Evolutionary conservation across 2,329 filamentous ascomycete genomes (phyloP).

Genomic region (Ophiobolus disseminans): DNA sequence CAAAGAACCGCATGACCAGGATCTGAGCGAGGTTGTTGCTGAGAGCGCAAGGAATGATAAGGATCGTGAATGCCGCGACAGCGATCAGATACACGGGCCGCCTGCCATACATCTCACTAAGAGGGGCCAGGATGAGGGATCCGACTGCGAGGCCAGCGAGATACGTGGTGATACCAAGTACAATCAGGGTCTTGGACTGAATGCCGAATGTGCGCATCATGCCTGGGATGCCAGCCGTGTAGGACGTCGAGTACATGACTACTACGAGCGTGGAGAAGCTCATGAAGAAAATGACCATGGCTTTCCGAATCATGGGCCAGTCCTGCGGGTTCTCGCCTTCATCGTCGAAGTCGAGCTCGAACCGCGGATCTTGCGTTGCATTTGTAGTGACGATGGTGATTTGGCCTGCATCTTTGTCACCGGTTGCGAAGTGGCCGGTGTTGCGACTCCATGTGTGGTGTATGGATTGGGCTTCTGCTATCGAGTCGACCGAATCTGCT

Average conservation of each 20-base stretch:
- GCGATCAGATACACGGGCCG: conserved; percentile 72
- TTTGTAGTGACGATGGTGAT: conserved; percentile 44
- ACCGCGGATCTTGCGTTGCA: conserved; percentile 61
- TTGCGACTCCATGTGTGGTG: conserved; percentile 46
- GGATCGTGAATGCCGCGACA: conserved; percentile 68
- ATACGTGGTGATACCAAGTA: conserved; percentile 80
- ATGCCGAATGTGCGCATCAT: conserved; percentile 72
- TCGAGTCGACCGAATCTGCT: conserved; percentile 22
- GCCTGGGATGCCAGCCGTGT: conserved; percentile 74
- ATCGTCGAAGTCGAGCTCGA: conserved; percentile 75
- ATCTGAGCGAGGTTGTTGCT: conserved; percentile 72
- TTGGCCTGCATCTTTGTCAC: conserved; percentile 31
- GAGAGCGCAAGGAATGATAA: conserved; percentile 75
- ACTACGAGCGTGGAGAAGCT: conserved; percentile 62
- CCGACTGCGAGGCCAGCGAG: conserved; percentile 76
- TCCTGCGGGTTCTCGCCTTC: conserved; percentile 68
- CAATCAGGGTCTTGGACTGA: conserved; percentile 65
- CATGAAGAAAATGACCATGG: conserved; percentile 61
- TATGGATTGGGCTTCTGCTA: conserved; percentile 35
- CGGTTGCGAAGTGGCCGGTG: conserved; percentile 37
- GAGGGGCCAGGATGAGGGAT: conserved; percentile 74
- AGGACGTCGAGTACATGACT: conserved; percentile 74
- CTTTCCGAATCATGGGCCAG: conserved; percentile 69
- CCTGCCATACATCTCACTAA: conserved; percentile 74
- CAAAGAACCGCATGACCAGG: conserved; percentile 76